Conservation (phyloP, 805 yeast species). For the Candida nitratophila region DNA sequence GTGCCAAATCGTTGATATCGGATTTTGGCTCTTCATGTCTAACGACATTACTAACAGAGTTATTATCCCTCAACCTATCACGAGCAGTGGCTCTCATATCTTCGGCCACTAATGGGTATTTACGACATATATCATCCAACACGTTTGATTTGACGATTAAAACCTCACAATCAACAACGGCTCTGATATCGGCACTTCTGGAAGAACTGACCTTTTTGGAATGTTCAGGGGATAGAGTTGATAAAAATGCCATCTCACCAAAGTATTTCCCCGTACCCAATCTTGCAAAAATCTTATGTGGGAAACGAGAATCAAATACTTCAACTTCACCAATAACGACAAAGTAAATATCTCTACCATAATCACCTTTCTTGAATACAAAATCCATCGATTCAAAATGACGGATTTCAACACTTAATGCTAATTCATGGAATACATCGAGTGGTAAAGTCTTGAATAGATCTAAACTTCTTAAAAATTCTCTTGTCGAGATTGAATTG, state of each 20-base stretch:
- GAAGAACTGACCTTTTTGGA: slow-evolving; percentile 16
- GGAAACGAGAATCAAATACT: slow-evolving; percentile 37
- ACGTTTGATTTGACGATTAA: slow-evolving; percentile 52
- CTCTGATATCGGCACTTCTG: slow-evolving; percentile 59
- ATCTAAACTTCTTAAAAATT: slow-evolving; percentile 50
- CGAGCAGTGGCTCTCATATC: slow-evolving; percentile 58
- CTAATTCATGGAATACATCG: slow-evolving; percentile 55
- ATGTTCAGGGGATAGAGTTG: slow-evolving; percentile 31
- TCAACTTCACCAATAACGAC: slow-evolving; percentile 67
- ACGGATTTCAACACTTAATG: slow-evolving; percentile 53
- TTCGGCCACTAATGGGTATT: slow-evolving; percentile 50
- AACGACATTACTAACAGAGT: slow-evolving; percentile 14
- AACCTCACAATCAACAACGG: slow-evolving; percentile 53
- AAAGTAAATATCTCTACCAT: slow-evolving; percentile 59
- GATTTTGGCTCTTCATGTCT: slow-evolving; percentile 4
- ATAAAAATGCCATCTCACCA: slow-evolving; percentile 70
- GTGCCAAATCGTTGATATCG: slow-evolving; percentile 2
- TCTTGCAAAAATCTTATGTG: slow-evolving; percentile 42
- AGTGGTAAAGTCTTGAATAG: slow-evolving; percentile 52
- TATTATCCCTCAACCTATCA: slow-evolving; percentile 32
- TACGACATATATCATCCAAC: slow-evolving; percentile 44
- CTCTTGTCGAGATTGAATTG: slow-evolving; percentile 46
- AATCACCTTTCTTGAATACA: slow-evolving; percentile 52
- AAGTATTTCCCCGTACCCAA: slow-evolving; percentile 59
- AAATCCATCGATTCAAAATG: slow-evolving; percentile 49